A percentile compares a stretch with the other conserved stretches of the same genome.
phyloP scores from a whole-genome alignment of 2,329 filamentous ascomycete species.

The Zelopaecilomyces penicillatus region DNA sequence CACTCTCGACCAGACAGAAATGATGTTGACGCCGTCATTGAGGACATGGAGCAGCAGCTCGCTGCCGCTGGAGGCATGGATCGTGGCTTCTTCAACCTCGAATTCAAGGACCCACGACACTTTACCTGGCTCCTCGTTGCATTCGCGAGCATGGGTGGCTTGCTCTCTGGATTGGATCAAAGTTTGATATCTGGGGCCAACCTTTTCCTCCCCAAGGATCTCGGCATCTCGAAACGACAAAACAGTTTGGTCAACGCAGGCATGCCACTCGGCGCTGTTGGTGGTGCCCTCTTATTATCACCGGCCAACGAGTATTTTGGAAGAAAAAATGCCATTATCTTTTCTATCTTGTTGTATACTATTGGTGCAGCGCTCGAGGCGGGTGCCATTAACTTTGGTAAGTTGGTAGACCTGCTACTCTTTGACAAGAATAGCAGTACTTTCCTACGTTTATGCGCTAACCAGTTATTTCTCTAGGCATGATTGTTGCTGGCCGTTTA shows the following conservation, averaged over 20 bases:
- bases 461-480: slow-evolving; percentile 26
- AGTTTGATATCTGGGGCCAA: slow-evolving; percentile 65
- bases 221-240: slow-evolving; percentile 46
- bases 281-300: slow-evolving; percentile 57
- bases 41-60: slow-evolving; percentile 34
- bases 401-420: slow-evolving; percentile 1
- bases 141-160: slow-evolving; percentile 67
- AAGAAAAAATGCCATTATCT: slow-evolving; percentile 59
- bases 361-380: slow-evolving; percentile 61
- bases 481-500: slow-evolving; percentile 61
- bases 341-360: slow-evolving; percentile 62
- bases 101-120: slow-evolving; percentile 51
- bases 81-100: slow-evolving; percentile 42
- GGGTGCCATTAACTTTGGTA: slow-evolving; percentile 55
- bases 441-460: neutral
- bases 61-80: slow-evolving; percentile 23
- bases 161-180: slow-evolving; percentile 65
- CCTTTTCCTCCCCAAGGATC: slow-evolving; percentile 52
- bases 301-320: slow-evolving; percentile 61
- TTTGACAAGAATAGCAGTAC: too few relatives aligned
- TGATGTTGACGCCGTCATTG: slow-evolving; percentile 31
- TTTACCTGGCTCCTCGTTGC: slow-evolving; percentile 62
- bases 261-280: slow-evolving; percentile 65
- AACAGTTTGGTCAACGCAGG: slow-evolving; percentile 60
- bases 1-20: slow-evolving; percentile 22